Evolutionary conservation across 176 grass and related monocot species (phyloP).

Genomic region (Zea luxurians): DNA sequence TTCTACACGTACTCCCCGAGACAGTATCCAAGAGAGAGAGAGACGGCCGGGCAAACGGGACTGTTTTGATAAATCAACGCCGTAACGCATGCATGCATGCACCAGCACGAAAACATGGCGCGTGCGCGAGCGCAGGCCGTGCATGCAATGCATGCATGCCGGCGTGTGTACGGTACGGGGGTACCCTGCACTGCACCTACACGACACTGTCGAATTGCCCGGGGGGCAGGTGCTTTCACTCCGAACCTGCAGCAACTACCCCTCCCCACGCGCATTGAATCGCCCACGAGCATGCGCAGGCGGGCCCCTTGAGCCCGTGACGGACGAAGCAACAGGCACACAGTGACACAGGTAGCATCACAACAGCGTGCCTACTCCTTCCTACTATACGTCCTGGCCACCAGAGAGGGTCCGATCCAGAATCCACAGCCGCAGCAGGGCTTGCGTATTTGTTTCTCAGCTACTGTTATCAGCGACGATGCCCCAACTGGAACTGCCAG

Average conservation of each 20-base stretch:
- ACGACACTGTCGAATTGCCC: not conserved
- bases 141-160: not conserved
- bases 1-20: too few species aligned
- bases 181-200: not conserved
- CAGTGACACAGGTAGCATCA: not conserved
- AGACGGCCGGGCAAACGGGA: not conserved
- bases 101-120: slow-evolving; percentile 8
- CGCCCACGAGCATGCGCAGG: slow-evolving; percentile 25
- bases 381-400: not conserved
- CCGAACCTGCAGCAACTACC: slow-evolving; percentile 30
- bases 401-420: too few species aligned
- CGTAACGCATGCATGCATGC: not conserved
- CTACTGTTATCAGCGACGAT: too few species aligned
- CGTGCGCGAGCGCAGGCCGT: not conserved
- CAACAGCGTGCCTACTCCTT: too few species aligned
- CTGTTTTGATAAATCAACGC: not conserved
- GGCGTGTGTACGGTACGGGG: not conserved
- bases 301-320: not conserved
- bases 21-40: too few species aligned
- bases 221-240: slow-evolving; percentile 35
- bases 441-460: too few species aligned
- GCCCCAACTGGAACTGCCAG: too few species aligned
- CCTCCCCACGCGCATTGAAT: slow-evolving; percentile 32
- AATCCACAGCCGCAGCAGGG: not conserved
- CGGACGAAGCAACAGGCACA: not conserved